These are phyloP conservation scores for Immersiella caudata DNA, from an alignment of 495 filamentous ascomycete genomes.

Conservation along the genomic window DNA sequence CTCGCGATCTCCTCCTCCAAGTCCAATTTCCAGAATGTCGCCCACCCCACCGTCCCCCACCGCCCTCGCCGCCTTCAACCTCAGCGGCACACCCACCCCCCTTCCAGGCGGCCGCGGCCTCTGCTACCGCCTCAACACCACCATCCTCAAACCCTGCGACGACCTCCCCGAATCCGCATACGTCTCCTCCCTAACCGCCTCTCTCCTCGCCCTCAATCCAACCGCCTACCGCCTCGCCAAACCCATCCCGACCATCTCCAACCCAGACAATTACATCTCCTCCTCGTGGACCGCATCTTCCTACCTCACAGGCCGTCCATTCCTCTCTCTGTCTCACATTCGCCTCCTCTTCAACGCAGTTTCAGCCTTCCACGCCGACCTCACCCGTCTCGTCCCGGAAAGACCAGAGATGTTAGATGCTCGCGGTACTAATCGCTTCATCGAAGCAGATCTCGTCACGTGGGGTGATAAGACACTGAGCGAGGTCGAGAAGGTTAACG, in stretches of 20 bases:
- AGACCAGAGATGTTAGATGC: not conserved
- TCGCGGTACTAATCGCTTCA: not conserved
- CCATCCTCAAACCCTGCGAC: slow-evolving; percentile 13
- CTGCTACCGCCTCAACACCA: slow-evolving; percentile 8
- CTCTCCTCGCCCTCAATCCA: not conserved
- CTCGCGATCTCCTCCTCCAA: not conserved
- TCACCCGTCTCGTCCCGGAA: no score
- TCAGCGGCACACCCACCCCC: not conserved
- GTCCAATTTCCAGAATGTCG: not conserved
- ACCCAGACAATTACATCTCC: slow-evolving; percentile 47
- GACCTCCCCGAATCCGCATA: not conserved
- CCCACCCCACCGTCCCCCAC: slow-evolving; percentile 26
- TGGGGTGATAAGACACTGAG: slow-evolving; percentile 1
- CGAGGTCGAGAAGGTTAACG: not conserved
- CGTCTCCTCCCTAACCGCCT: not conserved
- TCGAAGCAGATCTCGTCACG: not conserved
- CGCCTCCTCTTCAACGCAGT: not conserved
- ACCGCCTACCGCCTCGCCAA: slow-evolving; percentile 56
- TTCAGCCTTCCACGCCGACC: no score
- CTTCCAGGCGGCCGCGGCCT: slow-evolving; percentile 3
- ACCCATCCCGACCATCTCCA: slow-evolving; percentile 24
- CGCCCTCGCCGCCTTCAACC: slow-evolving; percentile 4
- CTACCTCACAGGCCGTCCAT: slow-evolving; percentile 9
- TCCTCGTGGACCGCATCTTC: slow-evolving; percentile 59
- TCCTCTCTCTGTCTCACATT: not conserved